Conservation (phyloP, 164 flowering plant species). For the Chloranthus sessilifolius region DNA sequence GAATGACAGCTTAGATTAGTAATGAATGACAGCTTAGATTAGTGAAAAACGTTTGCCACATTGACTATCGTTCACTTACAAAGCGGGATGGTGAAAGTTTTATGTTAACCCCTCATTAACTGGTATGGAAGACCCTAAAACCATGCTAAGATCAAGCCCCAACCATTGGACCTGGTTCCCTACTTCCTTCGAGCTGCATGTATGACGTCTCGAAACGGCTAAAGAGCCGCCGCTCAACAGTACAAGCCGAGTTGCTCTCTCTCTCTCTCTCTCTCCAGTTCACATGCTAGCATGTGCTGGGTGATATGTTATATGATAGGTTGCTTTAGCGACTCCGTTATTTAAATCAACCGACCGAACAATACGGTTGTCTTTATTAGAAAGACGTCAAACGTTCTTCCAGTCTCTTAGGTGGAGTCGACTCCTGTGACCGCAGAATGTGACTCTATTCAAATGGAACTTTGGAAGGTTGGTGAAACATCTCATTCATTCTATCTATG, state of each 20-base stretch:
- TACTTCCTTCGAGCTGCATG: background rate
- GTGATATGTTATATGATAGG: background rate
- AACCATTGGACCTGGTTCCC: background rate
- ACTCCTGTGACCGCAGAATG: too few relatives aligned
- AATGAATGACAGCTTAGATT: too few relatives aligned
- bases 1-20: too few relatives aligned
- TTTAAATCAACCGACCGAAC: slow-evolving; percentile 23
- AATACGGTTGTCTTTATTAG: background rate
- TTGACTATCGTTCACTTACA: too few relatives aligned
- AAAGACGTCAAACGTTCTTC: slow-evolving; percentile 7
- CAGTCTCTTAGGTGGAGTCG: slow-evolving; percentile 4
- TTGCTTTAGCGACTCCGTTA: slow-evolving; percentile 3
- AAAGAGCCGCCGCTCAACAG: background rate
- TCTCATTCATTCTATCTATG: background rate
- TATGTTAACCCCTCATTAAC: too few relatives aligned
- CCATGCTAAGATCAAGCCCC: too few relatives aligned
- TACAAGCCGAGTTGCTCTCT: background rate
- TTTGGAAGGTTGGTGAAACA: background rate
- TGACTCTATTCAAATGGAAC: background rate
- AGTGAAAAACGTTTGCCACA: too few relatives aligned
- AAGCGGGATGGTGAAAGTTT: too few relatives aligned
- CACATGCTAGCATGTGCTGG: slow-evolving; percentile 46
- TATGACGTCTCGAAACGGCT: background rate
- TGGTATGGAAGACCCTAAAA: too few relatives aligned
- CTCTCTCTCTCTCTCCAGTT: background rate